Percentiles rank a stretch among this genome's conserved stretches.
These are phyloP conservation scores for Ophiostoma montium DNA, from an alignment of 2,329 filamentous ascomycete species.

Conservation along the genomic window DNA sequence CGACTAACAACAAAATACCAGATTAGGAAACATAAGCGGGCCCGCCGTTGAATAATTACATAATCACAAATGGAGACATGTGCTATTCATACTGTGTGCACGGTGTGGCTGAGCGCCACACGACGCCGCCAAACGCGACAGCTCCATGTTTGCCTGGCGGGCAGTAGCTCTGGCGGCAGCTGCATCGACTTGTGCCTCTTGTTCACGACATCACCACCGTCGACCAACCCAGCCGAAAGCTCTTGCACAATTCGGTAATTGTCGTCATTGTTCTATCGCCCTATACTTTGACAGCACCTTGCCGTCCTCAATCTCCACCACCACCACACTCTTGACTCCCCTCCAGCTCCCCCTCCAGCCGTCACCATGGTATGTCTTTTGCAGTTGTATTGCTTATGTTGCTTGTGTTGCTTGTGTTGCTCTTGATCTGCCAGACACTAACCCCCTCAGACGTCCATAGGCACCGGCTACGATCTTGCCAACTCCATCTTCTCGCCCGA, in stretches of 20 bases:
- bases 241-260: too few relatives aligned
- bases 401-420: too few relatives aligned
- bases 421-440: background rate
- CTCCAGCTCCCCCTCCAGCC: too few relatives aligned
- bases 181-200: background rate
- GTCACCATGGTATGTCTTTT: background rate
- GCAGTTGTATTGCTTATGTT: too few relatives aligned
- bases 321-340: background rate
- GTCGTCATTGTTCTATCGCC: background rate
- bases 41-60: background rate
- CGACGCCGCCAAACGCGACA: conserved; percentile 7
- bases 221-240: too few relatives aligned
- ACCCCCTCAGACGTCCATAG: conserved; percentile 77
- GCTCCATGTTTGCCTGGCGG: conserved; percentile 10
- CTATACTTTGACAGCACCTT: background rate
- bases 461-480: conserved; percentile 96
- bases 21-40: too few relatives aligned
- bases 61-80: background rate
- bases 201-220: background rate
- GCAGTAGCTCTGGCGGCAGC: conserved; percentile 1
- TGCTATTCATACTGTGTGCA: background rate
- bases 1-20: too few relatives aligned
- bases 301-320: background rate
- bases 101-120: background rate
- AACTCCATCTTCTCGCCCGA: conserved; percentile 99